Percentiles rank a stretch among this genome's conserved stretches.
Evolutionary conservation across 106 monocot species (phyloP).

Genomic region (Dactylorhiza incarnata): DNA sequence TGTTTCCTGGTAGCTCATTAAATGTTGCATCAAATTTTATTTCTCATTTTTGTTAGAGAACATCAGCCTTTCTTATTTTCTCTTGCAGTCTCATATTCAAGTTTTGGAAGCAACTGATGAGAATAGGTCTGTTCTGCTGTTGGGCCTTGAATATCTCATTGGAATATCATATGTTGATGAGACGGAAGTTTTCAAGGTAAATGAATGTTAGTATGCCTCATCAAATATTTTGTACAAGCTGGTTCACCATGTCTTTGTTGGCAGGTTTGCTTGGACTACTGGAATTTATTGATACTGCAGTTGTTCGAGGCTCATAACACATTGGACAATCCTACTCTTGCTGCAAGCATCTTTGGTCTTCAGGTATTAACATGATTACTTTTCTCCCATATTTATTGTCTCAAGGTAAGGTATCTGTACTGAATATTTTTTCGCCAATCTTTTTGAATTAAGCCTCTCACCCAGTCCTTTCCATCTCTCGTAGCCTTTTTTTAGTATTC

Average conservation of each 20-base stretch:
- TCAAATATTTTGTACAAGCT: not conserved
- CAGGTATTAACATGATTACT: conserved; percentile 38
- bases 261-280: conserved; percentile 99
- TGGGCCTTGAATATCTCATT: conserved; percentile 96
- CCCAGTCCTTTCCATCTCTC: no score
- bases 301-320: conserved; percentile 86
- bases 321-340: conserved; percentile 64
- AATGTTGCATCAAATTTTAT: not conserved
- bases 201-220: not conserved
- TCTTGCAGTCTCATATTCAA: conserved; percentile 76
- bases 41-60: not conserved
- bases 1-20: not conserved
- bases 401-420: not conserved
- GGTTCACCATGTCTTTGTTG: not conserved
- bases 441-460: not conserved
- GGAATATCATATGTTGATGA: conserved; percentile 98
- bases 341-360: conserved; percentile 82
- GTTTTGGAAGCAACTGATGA: conserved; percentile 71
- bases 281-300: conserved; percentile 82
- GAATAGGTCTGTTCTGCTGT: conserved; percentile 50
- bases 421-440: not conserved
- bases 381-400: not conserved
- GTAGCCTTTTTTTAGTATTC: no score
- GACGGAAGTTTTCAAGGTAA: conserved; percentile 98
- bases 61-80: not conserved